phyloP scores from a whole-genome alignment of 257 asterid species.

The Prunella vulgaris region DNA sequence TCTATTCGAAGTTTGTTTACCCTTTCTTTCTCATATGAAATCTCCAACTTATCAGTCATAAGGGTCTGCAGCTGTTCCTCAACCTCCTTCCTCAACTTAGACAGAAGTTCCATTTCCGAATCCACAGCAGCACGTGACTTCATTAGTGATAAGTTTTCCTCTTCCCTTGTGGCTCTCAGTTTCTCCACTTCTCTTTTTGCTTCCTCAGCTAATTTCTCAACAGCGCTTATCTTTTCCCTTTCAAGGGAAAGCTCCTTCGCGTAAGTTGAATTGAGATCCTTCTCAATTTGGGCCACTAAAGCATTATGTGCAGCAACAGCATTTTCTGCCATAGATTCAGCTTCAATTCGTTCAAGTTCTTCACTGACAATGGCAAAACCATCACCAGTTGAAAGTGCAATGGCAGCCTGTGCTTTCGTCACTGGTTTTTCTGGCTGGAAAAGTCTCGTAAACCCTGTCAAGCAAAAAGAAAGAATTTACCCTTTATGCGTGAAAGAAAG shows the following conservation, averaged over 20 bases:
- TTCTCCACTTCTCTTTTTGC: conserved; percentile 72
- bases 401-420: conserved; percentile 96
- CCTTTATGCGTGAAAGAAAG: conserved; percentile 10
- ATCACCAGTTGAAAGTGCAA: conserved; percentile 89
- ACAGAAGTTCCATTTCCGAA: conserved; percentile 84
- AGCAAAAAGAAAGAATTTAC: background rate
- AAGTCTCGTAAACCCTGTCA: conserved; percentile 87
- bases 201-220: conserved; percentile 77
- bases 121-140: conserved; percentile 86
- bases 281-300: conserved; percentile 83
- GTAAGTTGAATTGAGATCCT: conserved; percentile 71
- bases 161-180: conserved; percentile 73
- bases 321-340: conserved; percentile 94
- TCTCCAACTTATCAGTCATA: conserved; percentile 66
- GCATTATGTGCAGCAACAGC: conserved; percentile 95
- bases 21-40: conserved; percentile 84
- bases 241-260: conserved; percentile 69
- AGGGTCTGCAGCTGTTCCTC: conserved; percentile 82
- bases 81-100: conserved; percentile 74
- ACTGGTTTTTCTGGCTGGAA: conserved; percentile 99
- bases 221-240: conserved; percentile 70
- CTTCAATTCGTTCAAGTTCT: conserved; percentile 96
- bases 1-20: conserved; percentile 70
- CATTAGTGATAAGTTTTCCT: conserved; percentile 65
- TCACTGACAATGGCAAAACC: conserved; percentile 74